Base-by-base conservation (phyloP, 148 eudicot genomes). In the Limonium bicolor region DNA sequence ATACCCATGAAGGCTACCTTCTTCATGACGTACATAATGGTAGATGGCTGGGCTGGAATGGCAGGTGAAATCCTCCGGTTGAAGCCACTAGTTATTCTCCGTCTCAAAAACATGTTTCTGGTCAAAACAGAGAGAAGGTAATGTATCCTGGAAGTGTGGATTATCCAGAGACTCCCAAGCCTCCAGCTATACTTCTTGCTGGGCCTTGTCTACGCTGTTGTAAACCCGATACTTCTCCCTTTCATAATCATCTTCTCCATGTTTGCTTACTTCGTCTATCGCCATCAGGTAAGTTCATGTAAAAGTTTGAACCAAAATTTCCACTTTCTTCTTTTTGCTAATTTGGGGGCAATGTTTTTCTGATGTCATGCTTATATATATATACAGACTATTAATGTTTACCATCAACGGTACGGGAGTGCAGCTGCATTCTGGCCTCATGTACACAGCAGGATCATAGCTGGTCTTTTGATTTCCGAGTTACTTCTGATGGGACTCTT, bases 1-100 rank as follows among this genome's bases (percentile, higher is more conserved):
- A 78, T 90, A 58, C 95, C 99, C 19, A 85, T 80, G 87, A 90
- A 90, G 66, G 99, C 95, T 28, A 84, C 99, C 24, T 90, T 90
- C 71, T 90, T 90, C 66, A 85, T 90, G 26, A 90, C 99, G 16
- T 90, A 85, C 43, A 82, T 85, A 64, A 90, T 90, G 99, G 79
- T 90, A 30, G 95, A 90, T 44, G 99, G 95, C 20, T 90, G 99
- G 99, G 94, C 95, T 35, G 95, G 94, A 26, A 69, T 85, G 21
- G 95, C 99, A 0, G 64, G 88, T 50, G 99, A 90, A 69, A 85
- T 90, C 62, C 65, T 90, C 13, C 68, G 99, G 36, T 56, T 90
- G 64, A 85, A 75, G 68, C 88, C 88, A 18, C 61, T 90, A 43
- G 68, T 85, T 38, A 66, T 84, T 44, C 85, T 63, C 46, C 99